Evolutionary conservation across 2,329 filamentous ascomycete species (phyloP), one percentile per base, ranked within the genome.

Genomic region (Amphichorda felina): DNA sequence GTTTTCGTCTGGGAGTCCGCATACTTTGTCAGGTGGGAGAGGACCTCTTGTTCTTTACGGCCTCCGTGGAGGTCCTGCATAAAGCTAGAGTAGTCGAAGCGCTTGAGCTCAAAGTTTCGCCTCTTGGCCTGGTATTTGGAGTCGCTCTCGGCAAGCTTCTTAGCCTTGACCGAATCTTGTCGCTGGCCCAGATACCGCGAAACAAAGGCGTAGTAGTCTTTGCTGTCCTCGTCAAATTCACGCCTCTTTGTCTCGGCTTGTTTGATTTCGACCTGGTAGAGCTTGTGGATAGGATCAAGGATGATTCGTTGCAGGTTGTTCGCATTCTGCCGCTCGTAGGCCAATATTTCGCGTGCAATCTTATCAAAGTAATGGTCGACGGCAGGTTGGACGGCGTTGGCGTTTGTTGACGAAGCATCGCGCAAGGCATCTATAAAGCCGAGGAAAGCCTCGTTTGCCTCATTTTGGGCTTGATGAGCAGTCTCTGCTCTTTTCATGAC

Each of bases 41-140:
- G 61, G 4, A 98, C 84, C 55, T 98, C 91, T 51, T 96, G 91
- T 50, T 98, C 91, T 55, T 96, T 98, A 42, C 91, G 80, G n/a
- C 91, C 91, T 21, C 91, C 91, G 43, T 96, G 91, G n/a, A 98
- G 69, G 63, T 98, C 91, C 50, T 96, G 89, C 84, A 98, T 94
- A 53, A 96, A 98, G 11, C 86, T 94, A 3, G 89, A 96, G 56
- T 98, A 98, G 57, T 98, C 93, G 50, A 98, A 98, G 8, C 93
- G 80, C 63, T 94, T 95, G 38, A 98, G 70, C 63, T 98, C 91
- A 50, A 98, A 98, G 46, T 87, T 94, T 30, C 85, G 79, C 45
- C 88, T 76, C 63, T 96, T 96, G 31, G 72, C 78, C 55, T 96
- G 89, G 53, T 96, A 98, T 53, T 98, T 98, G 22, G 84, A 82